Evolutionary conservation across 2,329 filamentous ascomycete genomes (phyloP).

Genomic region (Spiromastix sp.): DNA sequence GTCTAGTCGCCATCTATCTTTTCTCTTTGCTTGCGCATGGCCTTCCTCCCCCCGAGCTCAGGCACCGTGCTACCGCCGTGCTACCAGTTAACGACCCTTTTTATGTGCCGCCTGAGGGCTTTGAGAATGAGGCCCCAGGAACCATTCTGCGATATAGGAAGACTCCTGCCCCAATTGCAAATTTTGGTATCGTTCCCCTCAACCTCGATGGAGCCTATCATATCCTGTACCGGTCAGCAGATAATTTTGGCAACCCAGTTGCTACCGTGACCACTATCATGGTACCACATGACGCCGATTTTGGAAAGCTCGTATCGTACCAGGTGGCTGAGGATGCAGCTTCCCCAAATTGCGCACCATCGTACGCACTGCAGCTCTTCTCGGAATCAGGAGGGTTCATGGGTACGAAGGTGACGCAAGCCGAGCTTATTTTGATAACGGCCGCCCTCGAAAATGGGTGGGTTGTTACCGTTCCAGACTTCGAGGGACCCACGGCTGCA

Average conservation of each 20-base stretch:
- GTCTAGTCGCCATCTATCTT: constrained; percentile 5
- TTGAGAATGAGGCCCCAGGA: constrained; percentile 17
- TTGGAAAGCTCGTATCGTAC: constrained; percentile 31
- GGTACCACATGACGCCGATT: constrained; percentile 23
- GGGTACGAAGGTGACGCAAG: constrained; percentile 23
- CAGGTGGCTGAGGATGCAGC: constrained; percentile 26
- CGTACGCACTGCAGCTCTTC: constrained; percentile 24
- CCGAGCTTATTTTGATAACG: constrained; percentile 22
- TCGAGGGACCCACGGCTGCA: constrained; percentile 33
- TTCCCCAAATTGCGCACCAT: constrained; percentile 18
- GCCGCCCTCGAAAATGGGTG: constrained; percentile 34
- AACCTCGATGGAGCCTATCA: constrained; percentile 21
- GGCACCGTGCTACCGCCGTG: constrained; percentile 6
- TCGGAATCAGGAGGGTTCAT: constrained; percentile 29
- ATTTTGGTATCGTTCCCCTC: constrained; percentile 13
- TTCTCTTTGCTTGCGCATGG: constrained; percentile 4
- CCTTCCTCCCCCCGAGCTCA: constrained; percentile 3
- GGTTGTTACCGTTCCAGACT: constrained; percentile 40
- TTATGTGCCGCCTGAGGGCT: constrained; percentile 19
- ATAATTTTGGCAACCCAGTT: constrained; percentile 25
- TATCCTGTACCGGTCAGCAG: constrained; percentile 32
- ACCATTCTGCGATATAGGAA: constrained; percentile 18
- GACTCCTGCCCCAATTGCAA: constrained; percentile 16
- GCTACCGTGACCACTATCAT: constrained; percentile 32
- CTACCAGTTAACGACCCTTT: constrained; percentile 19